These are phyloP conservation scores for Aspergillus bombycis DNA, from an alignment of 2,329 filamentous ascomycete species.

Conservation along the genomic window DNA sequence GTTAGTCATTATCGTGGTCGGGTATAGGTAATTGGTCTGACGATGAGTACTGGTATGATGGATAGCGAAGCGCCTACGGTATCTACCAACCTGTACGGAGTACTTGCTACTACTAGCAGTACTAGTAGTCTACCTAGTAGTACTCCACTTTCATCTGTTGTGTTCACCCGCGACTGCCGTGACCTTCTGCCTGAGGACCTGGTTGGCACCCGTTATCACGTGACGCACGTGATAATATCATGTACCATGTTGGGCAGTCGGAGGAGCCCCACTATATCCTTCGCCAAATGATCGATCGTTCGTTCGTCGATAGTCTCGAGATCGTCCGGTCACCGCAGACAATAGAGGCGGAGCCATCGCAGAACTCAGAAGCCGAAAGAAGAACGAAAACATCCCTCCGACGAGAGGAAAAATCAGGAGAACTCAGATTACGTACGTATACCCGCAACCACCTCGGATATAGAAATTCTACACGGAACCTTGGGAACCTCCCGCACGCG, in stretches of 20 bases:
- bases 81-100: background rate
- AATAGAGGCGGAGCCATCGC: slow-evolving; percentile 2
- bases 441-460: too few relatives aligned
- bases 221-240: background rate
- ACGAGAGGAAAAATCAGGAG: background rate
- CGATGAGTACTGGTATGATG: background rate
- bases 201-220: background rate
- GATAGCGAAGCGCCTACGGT: background rate
- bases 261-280: background rate
- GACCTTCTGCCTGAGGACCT: background rate
- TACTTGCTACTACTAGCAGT: too few relatives aligned
- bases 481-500: background rate
- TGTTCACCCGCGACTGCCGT: slow-evolving; percentile 2
- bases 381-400: background rate
- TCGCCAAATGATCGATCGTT: slow-evolving; percentile 6
- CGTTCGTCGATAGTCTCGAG: slow-evolving; percentile 4
- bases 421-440: background rate
- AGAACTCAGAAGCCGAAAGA: slow-evolving; percentile 1
- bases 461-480: background rate
- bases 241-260: background rate
- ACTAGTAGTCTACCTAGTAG: too few relatives aligned
- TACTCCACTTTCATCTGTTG: background rate
- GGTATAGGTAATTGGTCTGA: slow-evolving; percentile 1
- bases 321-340: slow-evolving; percentile 2
- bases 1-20: background rate